Evolutionary conservation across 331 rosid species (phyloP).

Genomic region (Prunus yedoensis): DNA sequence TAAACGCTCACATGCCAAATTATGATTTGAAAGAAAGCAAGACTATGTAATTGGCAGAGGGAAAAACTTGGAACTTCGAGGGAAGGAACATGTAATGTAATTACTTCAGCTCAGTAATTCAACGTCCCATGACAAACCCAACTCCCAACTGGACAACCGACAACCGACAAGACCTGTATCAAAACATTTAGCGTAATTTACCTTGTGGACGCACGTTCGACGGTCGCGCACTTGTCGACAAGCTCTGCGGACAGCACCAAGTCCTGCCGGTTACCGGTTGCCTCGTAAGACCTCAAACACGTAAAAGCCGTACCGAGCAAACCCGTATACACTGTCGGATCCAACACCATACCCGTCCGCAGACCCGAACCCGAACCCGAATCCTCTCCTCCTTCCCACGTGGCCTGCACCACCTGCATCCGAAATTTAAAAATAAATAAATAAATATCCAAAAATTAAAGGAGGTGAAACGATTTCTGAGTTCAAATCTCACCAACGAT

Average conservation of each 20-base stretch:
- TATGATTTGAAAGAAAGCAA: too few species aligned
- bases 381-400: constrained; percentile 39
- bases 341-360: constrained; percentile 29
- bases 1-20: too few species aligned
- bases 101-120: too few species aligned
- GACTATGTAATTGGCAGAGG: too few species aligned
- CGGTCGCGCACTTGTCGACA: constrained; percentile 49
- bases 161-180: too few species aligned
- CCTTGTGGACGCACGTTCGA: constrained; percentile 67
- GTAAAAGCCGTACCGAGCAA: constrained; percentile 78
- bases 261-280: constrained; percentile 52
- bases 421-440: background rate
- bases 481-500: background rate
- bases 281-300: constrained; percentile 72
- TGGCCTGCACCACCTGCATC: constrained; percentile 59
- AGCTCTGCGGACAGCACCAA: constrained; percentile 59
- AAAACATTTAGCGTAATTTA: background rate
- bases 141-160: background rate
- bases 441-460: background rate
- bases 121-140: background rate
- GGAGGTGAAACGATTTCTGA: background rate
- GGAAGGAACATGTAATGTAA: too few species aligned
- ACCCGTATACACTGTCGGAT: constrained; percentile 74
- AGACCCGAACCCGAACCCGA: constrained; percentile 5
- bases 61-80: too few species aligned